Evolutionary conservation across 371 early-diverging fungal genomes (phyloP).

Genomic region (Blakeslea trispora): DNA sequence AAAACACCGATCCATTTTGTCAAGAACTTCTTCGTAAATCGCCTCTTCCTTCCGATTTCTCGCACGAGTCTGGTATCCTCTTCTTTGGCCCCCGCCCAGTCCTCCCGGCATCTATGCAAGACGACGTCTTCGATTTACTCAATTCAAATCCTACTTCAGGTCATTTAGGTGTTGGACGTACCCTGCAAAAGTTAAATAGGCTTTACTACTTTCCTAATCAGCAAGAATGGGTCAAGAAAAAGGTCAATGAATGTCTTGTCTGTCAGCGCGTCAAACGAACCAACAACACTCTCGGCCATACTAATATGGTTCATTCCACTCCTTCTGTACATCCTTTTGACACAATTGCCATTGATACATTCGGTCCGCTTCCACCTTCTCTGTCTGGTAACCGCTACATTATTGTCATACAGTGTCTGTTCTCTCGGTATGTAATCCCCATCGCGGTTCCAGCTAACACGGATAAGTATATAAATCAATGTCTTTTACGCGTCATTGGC

Average conservation of each 20-base stretch:
- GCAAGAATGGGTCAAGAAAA: constrained; percentile 1
- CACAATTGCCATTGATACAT: no score
- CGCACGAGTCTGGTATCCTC: constrained; percentile 15
- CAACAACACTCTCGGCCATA: no score
- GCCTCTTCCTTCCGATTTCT: no score
- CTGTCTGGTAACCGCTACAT: background rate
- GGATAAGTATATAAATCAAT: background rate
- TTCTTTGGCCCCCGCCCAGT: constrained; percentile 13
- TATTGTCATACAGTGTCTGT: background rate
- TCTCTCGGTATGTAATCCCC: constrained; percentile 1
- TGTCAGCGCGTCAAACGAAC: constrained; percentile 4
- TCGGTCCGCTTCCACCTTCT: background rate
- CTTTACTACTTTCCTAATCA: constrained; percentile 7
- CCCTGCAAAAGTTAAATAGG: background rate
- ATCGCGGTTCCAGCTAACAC: background rate
- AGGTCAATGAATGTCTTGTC: background rate
- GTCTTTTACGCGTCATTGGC: background rate
- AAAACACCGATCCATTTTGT: constrained; percentile 5
- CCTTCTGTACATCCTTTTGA: no score
- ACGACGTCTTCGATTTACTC: constrained; percentile 8
- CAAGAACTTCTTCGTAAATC: background rate
- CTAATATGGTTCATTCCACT: no score
- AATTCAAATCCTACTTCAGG: constrained; percentile 13
- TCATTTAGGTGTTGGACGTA: constrained; percentile 4
- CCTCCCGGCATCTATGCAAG: constrained; percentile 1